Evolutionary conservation across 2,329 filamentous ascomycete genomes (phyloP).

Genomic region (Fusarium mundagurra): DNA sequence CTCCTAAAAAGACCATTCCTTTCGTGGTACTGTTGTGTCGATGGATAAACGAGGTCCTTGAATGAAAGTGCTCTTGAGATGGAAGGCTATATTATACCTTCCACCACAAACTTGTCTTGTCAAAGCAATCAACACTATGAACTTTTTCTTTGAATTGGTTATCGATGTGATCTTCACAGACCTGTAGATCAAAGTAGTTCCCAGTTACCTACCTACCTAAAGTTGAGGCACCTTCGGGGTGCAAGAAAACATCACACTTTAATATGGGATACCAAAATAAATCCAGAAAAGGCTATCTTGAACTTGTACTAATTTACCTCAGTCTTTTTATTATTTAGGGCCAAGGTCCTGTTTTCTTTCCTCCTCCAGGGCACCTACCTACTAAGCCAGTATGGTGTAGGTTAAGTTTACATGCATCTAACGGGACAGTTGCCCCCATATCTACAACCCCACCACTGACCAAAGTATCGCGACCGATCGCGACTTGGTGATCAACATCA

Average conservation of each 20-base stretch:
- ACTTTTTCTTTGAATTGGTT: background rate
- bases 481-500: slow-evolving; percentile 19
- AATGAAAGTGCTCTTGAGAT: too few relatives aligned
- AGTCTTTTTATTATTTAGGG: too few relatives aligned
- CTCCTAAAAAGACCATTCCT: too few relatives aligned
- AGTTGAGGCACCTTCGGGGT: background rate
- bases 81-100: too few relatives aligned
- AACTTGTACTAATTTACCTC: too few relatives aligned
- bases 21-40: background rate
- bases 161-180: background rate
- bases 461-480: slow-evolving; percentile 17
- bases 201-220: background rate
- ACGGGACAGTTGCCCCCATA: slow-evolving; percentile 39
- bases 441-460: slow-evolving; percentile 43
- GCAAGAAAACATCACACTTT: background rate
- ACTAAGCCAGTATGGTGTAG: background rate
- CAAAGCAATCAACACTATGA: background rate
- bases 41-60: too few relatives aligned
- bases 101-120: background rate
- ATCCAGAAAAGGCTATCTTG: too few relatives aligned
- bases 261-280: too few relatives aligned
- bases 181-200: background rate
- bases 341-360: too few relatives aligned
- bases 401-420: slow-evolving; percentile 40
- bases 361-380: background rate